A percentile compares a stretch with the other conserved stretches of the same genome.
These are phyloP conservation scores for Penicillium dipodomyicola DNA, from an alignment of 495 filamentous ascomycete species.

Conservation along the genomic window DNA sequence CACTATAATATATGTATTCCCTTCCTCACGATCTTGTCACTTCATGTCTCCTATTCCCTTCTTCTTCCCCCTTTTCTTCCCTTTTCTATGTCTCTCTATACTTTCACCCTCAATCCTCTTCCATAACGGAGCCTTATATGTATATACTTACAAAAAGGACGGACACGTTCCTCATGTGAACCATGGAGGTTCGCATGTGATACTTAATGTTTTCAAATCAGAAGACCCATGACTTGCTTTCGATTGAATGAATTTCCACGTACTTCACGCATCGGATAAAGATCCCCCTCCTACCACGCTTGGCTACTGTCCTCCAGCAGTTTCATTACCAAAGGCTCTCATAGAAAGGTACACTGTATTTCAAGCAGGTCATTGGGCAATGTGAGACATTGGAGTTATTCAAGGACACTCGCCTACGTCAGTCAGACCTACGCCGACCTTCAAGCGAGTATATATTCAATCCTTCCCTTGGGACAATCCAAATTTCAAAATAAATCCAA, in stretches of 20 bases:
- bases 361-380: no score
- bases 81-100: not conserved
- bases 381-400: no score
- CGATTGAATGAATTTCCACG: not conserved
- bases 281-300: no score
- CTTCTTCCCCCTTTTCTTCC: not conserved
- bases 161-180: slow-evolving; percentile 3
- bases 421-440: not conserved
- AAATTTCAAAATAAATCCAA: not conserved
- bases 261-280: not conserved
- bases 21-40: slow-evolving; percentile 6
- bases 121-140: slow-evolving; percentile 14
- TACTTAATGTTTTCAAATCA: slow-evolving; percentile 4
- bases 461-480: not conserved
- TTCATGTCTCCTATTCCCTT: slow-evolving; percentile 4
- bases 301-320: no score
- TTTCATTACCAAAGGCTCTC: no score
- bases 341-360: no score
- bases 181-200: slow-evolving; percentile 11
- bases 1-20: not conserved
- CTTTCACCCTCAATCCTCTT: not conserved
- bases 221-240: not conserved
- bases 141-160: slow-evolving; percentile 15
- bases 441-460: not conserved
- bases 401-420: not conserved